These are phyloP conservation scores for Santalum album DNA, from an alignment of 164 flowering plant genomes.

Conservation along the genomic window DNA sequence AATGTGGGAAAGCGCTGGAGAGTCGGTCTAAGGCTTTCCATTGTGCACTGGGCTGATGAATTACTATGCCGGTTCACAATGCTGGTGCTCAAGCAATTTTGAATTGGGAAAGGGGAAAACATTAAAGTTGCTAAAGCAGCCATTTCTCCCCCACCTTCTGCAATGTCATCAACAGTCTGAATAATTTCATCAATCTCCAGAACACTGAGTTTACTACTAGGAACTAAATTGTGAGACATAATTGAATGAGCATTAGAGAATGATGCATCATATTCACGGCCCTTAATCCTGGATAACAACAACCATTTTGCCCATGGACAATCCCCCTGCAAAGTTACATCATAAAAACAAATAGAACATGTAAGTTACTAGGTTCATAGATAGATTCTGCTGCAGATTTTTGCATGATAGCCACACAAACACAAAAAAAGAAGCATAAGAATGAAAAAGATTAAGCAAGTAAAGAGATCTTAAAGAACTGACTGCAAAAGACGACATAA, in stretches of 20 bases:
- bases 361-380: background rate
- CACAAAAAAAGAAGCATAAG: too few relatives aligned
- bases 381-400: too few relatives aligned
- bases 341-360: background rate
- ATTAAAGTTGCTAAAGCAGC: constrained; percentile 93
- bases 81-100: constrained; percentile 75
- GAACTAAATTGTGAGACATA: constrained; percentile 36
- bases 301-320: constrained; percentile 92
- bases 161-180: constrained; percentile 87
- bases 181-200: constrained; percentile 65
- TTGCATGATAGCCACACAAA: too few relatives aligned
- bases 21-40: constrained; percentile 81
- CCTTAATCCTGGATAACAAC: constrained; percentile 64
- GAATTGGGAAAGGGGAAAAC: constrained; percentile 81
- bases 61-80: constrained; percentile 63
- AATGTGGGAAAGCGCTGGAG: constrained; percentile 79
- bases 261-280: constrained; percentile 88
- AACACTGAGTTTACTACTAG: constrained; percentile 32
- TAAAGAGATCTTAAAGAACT: too few relatives aligned
- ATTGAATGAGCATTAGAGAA: constrained; percentile 78
- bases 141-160: constrained; percentile 95
- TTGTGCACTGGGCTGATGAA: constrained; percentile 84
- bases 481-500: too few relatives aligned
- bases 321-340: constrained; percentile 53
- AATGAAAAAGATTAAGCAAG: too few relatives aligned